These are phyloP conservation scores for Candida buenavistaensis DNA, from an alignment of 1,139 yeast species.

Conservation along the genomic window DNA sequence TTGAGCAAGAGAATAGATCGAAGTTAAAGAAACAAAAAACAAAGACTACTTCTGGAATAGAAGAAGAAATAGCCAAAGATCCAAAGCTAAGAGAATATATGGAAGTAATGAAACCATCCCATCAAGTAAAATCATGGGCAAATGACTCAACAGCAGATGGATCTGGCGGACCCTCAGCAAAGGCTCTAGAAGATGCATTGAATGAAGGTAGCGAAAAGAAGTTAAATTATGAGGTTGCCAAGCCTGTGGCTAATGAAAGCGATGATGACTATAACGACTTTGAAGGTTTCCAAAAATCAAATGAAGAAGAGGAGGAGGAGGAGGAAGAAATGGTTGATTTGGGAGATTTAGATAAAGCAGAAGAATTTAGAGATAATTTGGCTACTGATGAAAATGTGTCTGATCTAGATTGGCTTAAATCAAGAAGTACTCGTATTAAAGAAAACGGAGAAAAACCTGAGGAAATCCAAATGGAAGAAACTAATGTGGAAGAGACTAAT, in stretches of 20 bases:
- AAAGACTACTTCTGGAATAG: conserved; percentile 35
- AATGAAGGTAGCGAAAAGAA: conserved; percentile 22
- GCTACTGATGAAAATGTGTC: conserved; percentile 59
- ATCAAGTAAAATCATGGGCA: conserved; percentile 69
- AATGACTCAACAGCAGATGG: conserved; percentile 64
- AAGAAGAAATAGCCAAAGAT: conserved; percentile 60
- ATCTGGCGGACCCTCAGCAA: conserved; percentile 50
- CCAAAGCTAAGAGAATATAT: conserved; percentile 76
- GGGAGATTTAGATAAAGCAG: conserved; percentile 18
- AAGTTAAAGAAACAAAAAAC: conserved; percentile 24
- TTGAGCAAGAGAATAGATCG: conserved; percentile 41
- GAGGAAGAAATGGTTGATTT: conserved; percentile 21
- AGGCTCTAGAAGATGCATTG: conserved; percentile 43
- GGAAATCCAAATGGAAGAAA: conserved; percentile 19
- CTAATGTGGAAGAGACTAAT: conserved; percentile 15
- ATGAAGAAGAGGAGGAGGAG: conserved; percentile 18
- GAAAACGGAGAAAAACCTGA: conserved; percentile 40
- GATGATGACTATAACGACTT: conserved; percentile 70
- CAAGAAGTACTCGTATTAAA: conserved; percentile 71
- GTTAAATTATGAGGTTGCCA: conserved; percentile 23
- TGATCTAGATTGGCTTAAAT: conserved; percentile 87
- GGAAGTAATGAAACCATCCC: conserved; percentile 78
- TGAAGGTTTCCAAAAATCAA: conserved; percentile 22
- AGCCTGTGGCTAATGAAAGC: conserved; percentile 48
- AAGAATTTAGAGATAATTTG: conserved; percentile 20